phyloP scores from a whole-genome alignment of 768 basidiomycete genomes.

The Symmetrospora coprosmae region DNA sequence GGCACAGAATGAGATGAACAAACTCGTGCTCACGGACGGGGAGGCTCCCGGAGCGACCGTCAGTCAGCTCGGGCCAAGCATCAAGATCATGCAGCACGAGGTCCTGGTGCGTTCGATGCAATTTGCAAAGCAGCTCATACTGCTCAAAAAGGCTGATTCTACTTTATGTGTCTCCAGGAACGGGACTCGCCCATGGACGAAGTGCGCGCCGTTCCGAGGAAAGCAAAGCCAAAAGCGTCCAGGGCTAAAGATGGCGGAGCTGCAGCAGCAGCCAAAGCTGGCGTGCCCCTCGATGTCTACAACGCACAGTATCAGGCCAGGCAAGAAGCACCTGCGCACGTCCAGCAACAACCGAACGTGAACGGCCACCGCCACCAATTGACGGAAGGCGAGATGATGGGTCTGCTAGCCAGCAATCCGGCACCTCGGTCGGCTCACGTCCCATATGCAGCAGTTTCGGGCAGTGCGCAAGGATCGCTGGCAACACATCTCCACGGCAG shows the following conservation, averaged over 20 bases:
- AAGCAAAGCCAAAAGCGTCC: constrained; percentile 19
- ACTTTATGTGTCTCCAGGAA: not conserved
- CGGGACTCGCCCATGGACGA: constrained; percentile 14
- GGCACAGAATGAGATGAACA: constrained; percentile 2
- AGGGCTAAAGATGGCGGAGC: constrained; percentile 14
- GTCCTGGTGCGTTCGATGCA: not conserved
- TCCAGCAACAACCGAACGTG: not conserved
- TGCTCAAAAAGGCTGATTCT: not conserved
- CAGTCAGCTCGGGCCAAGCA: not conserved
- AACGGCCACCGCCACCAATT: too few relatives aligned
- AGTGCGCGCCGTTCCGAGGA: constrained; percentile 4
- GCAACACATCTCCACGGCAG: too few relatives aligned
- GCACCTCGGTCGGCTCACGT: not conserved
- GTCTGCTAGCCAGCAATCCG: not conserved
- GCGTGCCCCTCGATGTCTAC: not conserved
- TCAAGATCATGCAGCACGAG: constrained; percentile 20
- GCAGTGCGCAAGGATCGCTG: too few relatives aligned
- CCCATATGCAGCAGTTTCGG: not conserved
- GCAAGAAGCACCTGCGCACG: not conserved
- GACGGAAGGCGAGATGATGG: not conserved
- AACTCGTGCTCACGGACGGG: constrained; percentile 5
- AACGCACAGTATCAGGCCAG: not conserved
- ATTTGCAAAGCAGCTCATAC: not conserved
- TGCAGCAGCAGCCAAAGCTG: not conserved
- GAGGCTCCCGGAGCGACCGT: not conserved